Conservation (phyloP, 2,329 filamentous ascomycete species). For the Ophiostoma sp. region DNA sequence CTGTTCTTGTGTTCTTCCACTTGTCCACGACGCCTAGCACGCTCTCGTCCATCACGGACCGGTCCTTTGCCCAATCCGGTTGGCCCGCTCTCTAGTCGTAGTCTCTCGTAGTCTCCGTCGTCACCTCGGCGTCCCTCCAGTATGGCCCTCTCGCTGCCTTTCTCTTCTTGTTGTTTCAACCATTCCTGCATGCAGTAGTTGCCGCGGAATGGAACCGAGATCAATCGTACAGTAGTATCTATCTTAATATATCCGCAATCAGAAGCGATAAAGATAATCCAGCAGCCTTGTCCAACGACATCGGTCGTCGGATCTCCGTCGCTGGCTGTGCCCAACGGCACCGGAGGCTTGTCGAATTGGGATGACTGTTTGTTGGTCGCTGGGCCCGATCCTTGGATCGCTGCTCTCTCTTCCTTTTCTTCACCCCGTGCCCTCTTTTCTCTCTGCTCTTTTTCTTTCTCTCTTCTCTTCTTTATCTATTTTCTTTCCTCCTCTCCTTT, state of each 20-base stretch:
- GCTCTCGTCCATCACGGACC: too few species aligned
- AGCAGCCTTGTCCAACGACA: neutral
- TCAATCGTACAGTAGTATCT: slow-evolving; percentile 4
- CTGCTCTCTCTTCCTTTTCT: neutral
- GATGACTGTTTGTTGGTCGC: neutral
- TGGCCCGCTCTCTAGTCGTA: too few species aligned
- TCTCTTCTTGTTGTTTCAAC: slow-evolving; percentile 2
- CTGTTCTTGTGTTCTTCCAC: too few species aligned
- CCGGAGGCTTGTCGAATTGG: slow-evolving; percentile 3
- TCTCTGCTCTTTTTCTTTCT: neutral
- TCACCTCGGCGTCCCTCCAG: too few species aligned
- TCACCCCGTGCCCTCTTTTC: neutral
- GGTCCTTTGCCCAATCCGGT: too few species aligned
- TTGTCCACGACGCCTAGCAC: too few species aligned
- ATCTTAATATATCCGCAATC: neutral
- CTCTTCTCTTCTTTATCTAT: neutral
- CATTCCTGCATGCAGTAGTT: slow-evolving; percentile 1
- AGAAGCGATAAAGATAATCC: neutral
- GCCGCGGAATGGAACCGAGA: neutral
- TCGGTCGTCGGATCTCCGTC: neutral
- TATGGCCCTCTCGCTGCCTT: neutral
- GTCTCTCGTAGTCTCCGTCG: too few species aligned
- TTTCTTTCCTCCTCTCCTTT: neutral
- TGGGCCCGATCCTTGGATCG: neutral
- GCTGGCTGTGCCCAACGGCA: neutral